Conservation (phyloP, 352 stramenopile species). For the Globisporangium sylvaticum region DNA sequence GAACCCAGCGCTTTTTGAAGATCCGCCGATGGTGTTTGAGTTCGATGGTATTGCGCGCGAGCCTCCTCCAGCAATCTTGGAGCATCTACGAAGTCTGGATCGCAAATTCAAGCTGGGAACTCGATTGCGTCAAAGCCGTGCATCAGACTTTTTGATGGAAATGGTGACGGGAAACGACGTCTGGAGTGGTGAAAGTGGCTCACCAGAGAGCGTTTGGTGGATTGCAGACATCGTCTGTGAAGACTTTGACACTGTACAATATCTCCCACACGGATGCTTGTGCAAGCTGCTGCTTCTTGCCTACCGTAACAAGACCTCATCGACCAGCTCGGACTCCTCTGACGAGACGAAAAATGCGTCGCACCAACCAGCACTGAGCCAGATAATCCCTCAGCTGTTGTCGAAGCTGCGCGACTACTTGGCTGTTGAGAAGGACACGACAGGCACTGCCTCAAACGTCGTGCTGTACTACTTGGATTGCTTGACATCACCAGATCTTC, state of each 20-base stretch:
- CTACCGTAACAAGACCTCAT: neutral
- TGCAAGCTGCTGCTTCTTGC: constrained; percentile 77
- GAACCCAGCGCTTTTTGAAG: constrained; percentile 41
- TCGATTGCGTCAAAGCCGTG: constrained; percentile 70
- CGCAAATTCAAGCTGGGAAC: constrained; percentile 74
- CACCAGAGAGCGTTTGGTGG: constrained; percentile 58
- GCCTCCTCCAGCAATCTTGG: constrained; percentile 66
- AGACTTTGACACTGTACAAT: constrained; percentile 77
- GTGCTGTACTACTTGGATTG: constrained; percentile 73
- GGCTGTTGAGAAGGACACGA: constrained; percentile 25
- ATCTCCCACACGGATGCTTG: constrained; percentile 71
- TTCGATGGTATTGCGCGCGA: constrained; percentile 58
- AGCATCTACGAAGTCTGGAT: constrained; percentile 67
- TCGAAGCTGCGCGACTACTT: constrained; percentile 58
- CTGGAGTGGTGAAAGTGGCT: constrained; percentile 15
- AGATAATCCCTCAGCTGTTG: constrained; percentile 54
- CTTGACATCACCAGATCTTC: constrained; percentile 45
- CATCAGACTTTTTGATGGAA: constrained; percentile 83
- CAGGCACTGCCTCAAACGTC: constrained; percentile 38
- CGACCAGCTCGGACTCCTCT: neutral
- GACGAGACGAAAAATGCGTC: constrained; percentile 19
- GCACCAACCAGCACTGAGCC: constrained; percentile 32
- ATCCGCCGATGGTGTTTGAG: constrained; percentile 74
- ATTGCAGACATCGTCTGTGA: constrained; percentile 87
- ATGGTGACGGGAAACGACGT: constrained; percentile 64